Evolutionary conservation across 441 rosid genomes (phyloP).

Genomic region (Pelargonium fulgidum): DNA sequence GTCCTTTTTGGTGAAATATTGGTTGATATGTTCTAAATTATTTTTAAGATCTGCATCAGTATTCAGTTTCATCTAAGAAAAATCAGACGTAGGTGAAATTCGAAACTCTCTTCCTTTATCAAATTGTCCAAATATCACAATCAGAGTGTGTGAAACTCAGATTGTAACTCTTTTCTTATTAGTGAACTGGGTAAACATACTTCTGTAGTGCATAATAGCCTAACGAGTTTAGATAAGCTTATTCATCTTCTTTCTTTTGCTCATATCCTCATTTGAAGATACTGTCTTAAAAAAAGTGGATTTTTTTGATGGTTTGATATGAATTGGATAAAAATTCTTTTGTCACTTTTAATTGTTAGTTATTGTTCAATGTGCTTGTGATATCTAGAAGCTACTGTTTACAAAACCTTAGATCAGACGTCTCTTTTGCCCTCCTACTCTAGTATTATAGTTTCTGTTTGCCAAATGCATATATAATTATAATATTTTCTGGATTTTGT

Average conservation of each 20-base stretch:
- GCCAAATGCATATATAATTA: conserved; percentile 6
- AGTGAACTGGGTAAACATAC: neutral
- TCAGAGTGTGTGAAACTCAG: neutral
- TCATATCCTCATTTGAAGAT: neutral
- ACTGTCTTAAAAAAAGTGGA: neutral
- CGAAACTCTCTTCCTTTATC: neutral
- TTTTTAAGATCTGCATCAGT: neutral
- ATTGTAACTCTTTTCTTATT: neutral
- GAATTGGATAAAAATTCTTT: neutral
- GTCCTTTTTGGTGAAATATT: neutral
- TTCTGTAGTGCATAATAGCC: neutral
- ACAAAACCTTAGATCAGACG: conserved; percentile 6
- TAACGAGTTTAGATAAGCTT: neutral
- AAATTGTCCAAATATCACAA: neutral
- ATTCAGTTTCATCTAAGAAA: neutral
- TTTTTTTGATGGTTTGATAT: neutral
- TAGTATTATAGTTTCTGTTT: conserved; percentile 3
- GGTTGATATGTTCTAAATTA: neutral
- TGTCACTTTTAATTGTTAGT: neutral
- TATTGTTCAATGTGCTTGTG: neutral
- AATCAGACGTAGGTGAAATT: neutral
- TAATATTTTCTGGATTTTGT: conserved; percentile 11
- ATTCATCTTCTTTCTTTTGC: neutral
- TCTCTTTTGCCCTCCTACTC: too few species aligned
- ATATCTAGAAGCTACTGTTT: neutral